Conservation (phyloP, 371 early-diverging fungal genomes). For the Rhizopus delemar region DNA sequence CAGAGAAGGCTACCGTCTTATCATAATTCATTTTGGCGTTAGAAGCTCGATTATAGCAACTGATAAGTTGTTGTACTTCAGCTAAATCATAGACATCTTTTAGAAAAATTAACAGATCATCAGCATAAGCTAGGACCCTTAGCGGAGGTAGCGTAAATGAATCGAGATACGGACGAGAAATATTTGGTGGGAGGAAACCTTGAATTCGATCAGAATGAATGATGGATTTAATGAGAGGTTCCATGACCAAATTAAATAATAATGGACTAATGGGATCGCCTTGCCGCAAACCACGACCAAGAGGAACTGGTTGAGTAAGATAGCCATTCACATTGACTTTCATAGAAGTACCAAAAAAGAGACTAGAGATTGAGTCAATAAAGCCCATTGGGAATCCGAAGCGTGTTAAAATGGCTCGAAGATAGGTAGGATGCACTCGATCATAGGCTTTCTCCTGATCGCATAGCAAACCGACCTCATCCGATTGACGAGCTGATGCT, state of each 20-base stretch:
- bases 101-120: neutral
- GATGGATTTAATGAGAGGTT: slow-evolving; percentile 2
- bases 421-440: no score
- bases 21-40: slow-evolving; percentile 12
- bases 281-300: slow-evolving; percentile 12
- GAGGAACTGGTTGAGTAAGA: neutral
- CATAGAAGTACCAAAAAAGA: neutral
- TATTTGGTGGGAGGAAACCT: neutral
- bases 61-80: neutral
- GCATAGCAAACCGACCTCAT: no score
- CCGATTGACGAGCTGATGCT: no score
- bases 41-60: slow-evolving; percentile 1
- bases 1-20: slow-evolving; percentile 9
- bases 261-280: slow-evolving; percentile 17
- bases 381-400: slow-evolving; percentile 10
- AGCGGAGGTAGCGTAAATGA: no score
- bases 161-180: neutral
- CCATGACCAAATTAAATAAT: slow-evolving; percentile 20
- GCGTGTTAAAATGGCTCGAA: neutral
- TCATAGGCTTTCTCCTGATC: no score
- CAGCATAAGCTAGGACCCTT: neutral
- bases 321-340: slow-evolving; percentile 4
- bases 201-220: neutral
- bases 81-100: neutral
- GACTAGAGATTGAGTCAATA: neutral